Conservation (phyloP, 306 rosid species). For the Myrica gale region DNA sequence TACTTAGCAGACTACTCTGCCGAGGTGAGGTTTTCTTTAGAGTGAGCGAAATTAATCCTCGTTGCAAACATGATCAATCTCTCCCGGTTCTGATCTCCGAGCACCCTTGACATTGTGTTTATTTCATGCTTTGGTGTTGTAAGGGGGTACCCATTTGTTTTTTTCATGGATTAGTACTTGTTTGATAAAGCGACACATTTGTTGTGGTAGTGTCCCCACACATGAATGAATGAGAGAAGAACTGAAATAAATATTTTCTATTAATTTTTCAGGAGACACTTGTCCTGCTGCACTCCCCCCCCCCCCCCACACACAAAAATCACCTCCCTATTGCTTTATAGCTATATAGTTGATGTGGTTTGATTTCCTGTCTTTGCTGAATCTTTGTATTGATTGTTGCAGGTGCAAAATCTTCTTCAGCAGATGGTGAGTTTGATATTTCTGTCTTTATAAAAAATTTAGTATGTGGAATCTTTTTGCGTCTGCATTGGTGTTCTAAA, state of each 20-base stretch:
- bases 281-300: no score
- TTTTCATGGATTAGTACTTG: not conserved
- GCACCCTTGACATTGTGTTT: no score
- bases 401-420: slow-evolving; percentile 55
- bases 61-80: no score
- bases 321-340: not conserved
- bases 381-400: slow-evolving; percentile 20
- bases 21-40: no score
- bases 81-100: no score
- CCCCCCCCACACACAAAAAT: not conserved
- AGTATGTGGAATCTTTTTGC: slow-evolving; percentile 1
- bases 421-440: slow-evolving; percentile 48
- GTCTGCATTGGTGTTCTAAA: not conserved
- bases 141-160: no score
- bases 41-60: no score
- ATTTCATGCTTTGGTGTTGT: no score
- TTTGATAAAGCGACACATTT: not conserved
- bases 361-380: slow-evolving; percentile 7
- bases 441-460: slow-evolving; percentile 7
- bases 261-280: not conserved
- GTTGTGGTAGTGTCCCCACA: not conserved
- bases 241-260: no score
- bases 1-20: not conserved
- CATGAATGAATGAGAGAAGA: not conserved
- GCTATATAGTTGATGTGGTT: not conserved